Evolutionary conservation across 768 basidiomycete genomes (phyloP).

Genomic region (Tylopilus vinaceipallidus): DNA sequence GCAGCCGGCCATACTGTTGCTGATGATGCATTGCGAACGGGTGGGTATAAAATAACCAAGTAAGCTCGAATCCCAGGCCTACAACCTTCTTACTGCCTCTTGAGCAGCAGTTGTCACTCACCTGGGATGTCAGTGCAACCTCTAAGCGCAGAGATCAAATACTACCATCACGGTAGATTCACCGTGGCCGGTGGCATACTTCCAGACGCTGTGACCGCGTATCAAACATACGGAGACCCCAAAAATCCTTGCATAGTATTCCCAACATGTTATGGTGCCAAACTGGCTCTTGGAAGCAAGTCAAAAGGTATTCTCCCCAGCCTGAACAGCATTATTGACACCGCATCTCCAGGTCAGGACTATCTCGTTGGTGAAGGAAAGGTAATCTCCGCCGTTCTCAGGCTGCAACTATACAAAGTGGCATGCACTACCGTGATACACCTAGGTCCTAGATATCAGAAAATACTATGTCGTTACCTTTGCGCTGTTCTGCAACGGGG

Average conservation of each 20-base stretch:
- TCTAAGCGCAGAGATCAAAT: constrained; percentile 34
- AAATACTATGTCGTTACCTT: constrained; percentile 58
- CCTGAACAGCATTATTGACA: background rate
- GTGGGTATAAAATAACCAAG: constrained; percentile 5
- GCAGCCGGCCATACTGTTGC: background rate
- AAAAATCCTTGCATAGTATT: constrained; percentile 56
- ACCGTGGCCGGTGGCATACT: constrained; percentile 49
- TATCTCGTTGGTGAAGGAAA: constrained; percentile 54
- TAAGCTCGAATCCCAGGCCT: background rate
- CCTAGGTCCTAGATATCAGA: constrained; percentile 45
- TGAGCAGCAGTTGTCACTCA: background rate
- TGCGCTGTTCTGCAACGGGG: constrained; percentile 57
- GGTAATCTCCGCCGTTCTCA: constrained; percentile 26
- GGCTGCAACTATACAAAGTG: background rate
- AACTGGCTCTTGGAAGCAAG: constrained; percentile 44
- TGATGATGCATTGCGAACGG: background rate
- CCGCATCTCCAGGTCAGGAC: constrained; percentile 38
- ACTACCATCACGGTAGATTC: constrained; percentile 58
- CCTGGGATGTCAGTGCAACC: constrained; percentile 13
- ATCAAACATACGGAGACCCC: constrained; percentile 53
- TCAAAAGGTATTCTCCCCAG: background rate
- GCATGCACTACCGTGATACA: background rate
- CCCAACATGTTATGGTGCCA: constrained; percentile 57
- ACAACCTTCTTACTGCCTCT: background rate
- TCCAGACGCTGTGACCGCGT: constrained; percentile 57